Evolutionary conservation across 108 stramenopile genomes (phyloP), one percentile per base, ranked within the genome.

Genomic region (Nannochloropsis gaditana): DNA sequence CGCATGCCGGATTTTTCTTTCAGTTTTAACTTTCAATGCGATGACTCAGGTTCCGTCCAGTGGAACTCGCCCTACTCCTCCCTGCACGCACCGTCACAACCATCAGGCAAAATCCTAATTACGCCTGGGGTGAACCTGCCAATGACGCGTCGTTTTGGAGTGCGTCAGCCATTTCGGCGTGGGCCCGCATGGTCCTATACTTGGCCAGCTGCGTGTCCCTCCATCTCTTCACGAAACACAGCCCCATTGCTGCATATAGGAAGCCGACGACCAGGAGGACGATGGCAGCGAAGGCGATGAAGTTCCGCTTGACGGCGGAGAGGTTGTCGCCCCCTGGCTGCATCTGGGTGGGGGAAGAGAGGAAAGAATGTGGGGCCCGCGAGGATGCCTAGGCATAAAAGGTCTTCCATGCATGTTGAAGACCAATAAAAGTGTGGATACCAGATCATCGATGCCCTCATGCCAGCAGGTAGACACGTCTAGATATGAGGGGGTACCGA

Each of bases 181-280:
- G 59, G n/a, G 59, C 59, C 15, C 59, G 59, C 59, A 73, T 73
- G 19, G 59, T 73, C 19, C 59, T 15, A n/a, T 73, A 73, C n/a
- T 73, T 73, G 59, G 59, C 59, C n/a, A 73, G 59, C 4, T 73
- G 15, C n/a, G 59, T n/a, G 59, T 73, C 59, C 59, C 59, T 15
- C 59, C 59, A 73, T n/a, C 59, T 73, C n/a, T 73, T 73, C 19
- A 73, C 59, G 59, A 73, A 73, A n/a, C 59, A 73, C 59, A 73
- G n/a, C 59, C 59, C 59, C 59, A 73, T 73, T 15, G 19, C 59
- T 73, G 59, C 59, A n/a, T 73, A 73, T 2, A 73, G 59, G n/a
- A 73, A 73, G 4, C 59, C 59, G 3, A 73, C n/a, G 59, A 73
- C 59, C 19, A 73, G 59, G 5, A 73, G 59, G 59, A 73, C 59